phyloP scores from a whole-genome alignment of 306 rosid species.

The Morella rubra region DNA sequence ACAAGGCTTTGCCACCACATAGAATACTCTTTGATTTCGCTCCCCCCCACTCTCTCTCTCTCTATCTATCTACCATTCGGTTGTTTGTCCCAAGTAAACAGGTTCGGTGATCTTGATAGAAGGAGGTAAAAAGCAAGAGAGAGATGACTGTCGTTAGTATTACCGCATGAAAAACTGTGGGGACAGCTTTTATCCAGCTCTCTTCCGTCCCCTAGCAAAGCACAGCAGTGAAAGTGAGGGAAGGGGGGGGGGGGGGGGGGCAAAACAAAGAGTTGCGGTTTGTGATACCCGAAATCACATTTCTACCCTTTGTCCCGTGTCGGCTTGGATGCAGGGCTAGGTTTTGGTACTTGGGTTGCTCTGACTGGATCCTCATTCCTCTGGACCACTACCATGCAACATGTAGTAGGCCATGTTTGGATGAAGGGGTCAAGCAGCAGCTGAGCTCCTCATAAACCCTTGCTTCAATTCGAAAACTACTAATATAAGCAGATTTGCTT shows the following conservation, averaged over 20 bases:
- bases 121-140: slow-evolving; percentile 13
- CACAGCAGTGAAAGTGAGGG: slow-evolving; percentile 4
- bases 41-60: slow-evolving; percentile 1
- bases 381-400: background rate
- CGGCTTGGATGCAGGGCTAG: background rate
- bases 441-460: background rate
- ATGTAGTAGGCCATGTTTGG: background rate
- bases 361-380: background rate
- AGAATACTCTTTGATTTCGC: slow-evolving; percentile 19
- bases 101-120: slow-evolving; percentile 33
- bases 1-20: slow-evolving; percentile 34
- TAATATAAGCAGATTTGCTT: no score
- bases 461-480: no score
- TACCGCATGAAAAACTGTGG: slow-evolving; percentile 36
- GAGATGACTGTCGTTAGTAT: slow-evolving; percentile 16
- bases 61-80: background rate
- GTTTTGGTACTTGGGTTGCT: background rate
- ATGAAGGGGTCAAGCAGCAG: background rate
- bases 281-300: background rate
- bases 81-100: slow-evolving; percentile 39
- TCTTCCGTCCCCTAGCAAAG: slow-evolving; percentile 32
- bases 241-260: background rate
- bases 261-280: background rate
- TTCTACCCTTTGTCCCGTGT: slow-evolving; percentile 30
- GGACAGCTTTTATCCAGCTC: slow-evolving; percentile 41